phyloP scores from a whole-genome alignment of 345 rosid species.

The Eucalyptus erythrocorys region DNA sequence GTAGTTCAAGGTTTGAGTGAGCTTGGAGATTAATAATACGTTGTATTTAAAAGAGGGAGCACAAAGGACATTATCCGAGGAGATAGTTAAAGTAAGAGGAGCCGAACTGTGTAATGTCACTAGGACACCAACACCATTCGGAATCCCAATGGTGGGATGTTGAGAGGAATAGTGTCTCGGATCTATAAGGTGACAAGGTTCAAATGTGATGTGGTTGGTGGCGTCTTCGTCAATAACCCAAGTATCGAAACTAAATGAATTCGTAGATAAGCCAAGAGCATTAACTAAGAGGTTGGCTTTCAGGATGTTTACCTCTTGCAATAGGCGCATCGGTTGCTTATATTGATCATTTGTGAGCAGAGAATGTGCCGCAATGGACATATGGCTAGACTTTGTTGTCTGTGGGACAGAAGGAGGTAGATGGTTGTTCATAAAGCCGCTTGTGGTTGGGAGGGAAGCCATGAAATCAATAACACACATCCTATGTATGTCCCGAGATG shows the following conservation, averaged over 20 bases:
- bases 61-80: neutral
- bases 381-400: neutral
- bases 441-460: neutral
- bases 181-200: neutral
- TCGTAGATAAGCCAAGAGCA: neutral
- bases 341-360: neutral
- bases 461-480: neutral
- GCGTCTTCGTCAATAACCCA: neutral
- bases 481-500: neutral
- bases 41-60: neutral
- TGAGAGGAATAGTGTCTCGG: neutral
- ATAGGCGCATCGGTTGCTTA: neutral
- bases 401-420: neutral
- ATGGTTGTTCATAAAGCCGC: fast-evolving
- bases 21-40: neutral
- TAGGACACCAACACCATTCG: neutral
- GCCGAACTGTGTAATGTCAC: neutral
- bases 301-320: neutral
- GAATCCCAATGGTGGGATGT: neutral
- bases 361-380: fast-evolving
- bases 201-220: neutral
- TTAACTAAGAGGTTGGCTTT: neutral
- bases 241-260: neutral
- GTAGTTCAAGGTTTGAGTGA: neutral
- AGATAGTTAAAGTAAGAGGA: neutral